Base-by-base conservation (phyloP, 1,139 yeast species). In the Petasospora rhodanensis region DNA sequence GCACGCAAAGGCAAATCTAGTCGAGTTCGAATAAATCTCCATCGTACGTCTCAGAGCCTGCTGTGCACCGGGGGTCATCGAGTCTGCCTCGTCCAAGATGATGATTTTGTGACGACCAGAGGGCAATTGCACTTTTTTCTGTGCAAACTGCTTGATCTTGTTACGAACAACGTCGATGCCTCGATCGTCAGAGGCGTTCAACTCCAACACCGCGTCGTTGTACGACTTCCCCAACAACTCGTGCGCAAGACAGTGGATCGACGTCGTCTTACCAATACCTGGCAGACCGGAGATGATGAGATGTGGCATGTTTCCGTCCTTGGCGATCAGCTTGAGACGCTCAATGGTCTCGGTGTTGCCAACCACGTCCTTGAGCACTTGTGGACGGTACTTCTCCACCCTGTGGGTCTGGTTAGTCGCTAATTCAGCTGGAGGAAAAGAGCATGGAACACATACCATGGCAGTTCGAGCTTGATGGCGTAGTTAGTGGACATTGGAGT, bases 31-130 rank as follows among this genome's bases (percentile, higher is more conserved):
- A 54, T 86, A 91, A 18, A 91, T 74, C 55, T 91, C 99, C 98
- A 91, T 91, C 2, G 97, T 91, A 55, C 99, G 74, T 61, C 98
- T 73, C 49, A 91, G 66, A 0, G 99, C 99, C 55, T 89, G 96
- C 59, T 91, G 99, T 1, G 98, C 98, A 29, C 95, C 96, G 0
- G 96, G 89, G 0, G 98, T 91, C 89, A 91, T 85, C n/a, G 95
- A 83, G 56, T 91, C 97, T 0, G 96, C 97, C 59, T 89, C 97
- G 59, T 89, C 97, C 42, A 89, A 63, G 35, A 89, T 87, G 43
- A 91, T 73, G 40, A 91, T 84, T 67, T 91, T 91, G 54, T 91
- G 96, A 49, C 78, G 74, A 42, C 76, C 96, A 36, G 65, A 73
- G 46, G 71, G 95, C 54, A 73, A 70, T 53, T 64, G 84, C 38